phyloP scores from a whole-genome alignment of 306 rosid genomes.

The Vigna reflexopilosa region DNA sequence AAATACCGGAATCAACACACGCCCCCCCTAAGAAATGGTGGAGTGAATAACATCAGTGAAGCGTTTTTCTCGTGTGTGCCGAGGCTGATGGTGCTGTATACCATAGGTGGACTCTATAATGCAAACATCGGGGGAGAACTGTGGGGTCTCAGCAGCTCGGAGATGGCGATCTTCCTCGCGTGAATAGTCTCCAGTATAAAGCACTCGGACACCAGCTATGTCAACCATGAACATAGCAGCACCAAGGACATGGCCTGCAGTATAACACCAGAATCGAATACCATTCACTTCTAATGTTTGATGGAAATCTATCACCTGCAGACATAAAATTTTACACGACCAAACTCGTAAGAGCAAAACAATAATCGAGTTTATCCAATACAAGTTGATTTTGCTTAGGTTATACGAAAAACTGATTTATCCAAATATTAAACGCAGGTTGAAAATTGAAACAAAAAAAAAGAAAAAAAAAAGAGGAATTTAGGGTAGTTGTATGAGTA shows the following conservation, averaged over 20 bases:
- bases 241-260: constrained; percentile 98
- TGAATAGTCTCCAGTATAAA: constrained; percentile 97
- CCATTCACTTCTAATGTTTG: constrained; percentile 94
- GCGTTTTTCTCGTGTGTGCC: constrained; percentile 81
- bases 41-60: constrained; percentile 92
- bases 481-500: too few relatives aligned
- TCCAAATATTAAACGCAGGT: too few relatives aligned
- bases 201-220: constrained; percentile 89
- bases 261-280: constrained; percentile 95
- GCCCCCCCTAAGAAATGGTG: constrained; percentile 92
- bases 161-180: constrained; percentile 99
- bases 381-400: too few relatives aligned
- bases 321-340: too few relatives aligned
- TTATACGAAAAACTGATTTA: too few relatives aligned
- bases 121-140: constrained; percentile 94
- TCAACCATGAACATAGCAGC: constrained; percentile 99
- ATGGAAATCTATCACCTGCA: constrained; percentile 95
- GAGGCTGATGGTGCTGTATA: constrained; percentile 97
- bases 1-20: constrained; percentile 87
- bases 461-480: too few relatives aligned
- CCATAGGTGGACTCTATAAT: constrained; percentile 95
- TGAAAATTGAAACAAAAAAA: too few relatives aligned
- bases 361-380: too few relatives aligned
- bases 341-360: too few relatives aligned
- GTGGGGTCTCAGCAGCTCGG: constrained; percentile 95